Evolutionary conservation across 352 stramenopile species (phyloP).

Genomic region (Aphanomyces astaci): DNA sequence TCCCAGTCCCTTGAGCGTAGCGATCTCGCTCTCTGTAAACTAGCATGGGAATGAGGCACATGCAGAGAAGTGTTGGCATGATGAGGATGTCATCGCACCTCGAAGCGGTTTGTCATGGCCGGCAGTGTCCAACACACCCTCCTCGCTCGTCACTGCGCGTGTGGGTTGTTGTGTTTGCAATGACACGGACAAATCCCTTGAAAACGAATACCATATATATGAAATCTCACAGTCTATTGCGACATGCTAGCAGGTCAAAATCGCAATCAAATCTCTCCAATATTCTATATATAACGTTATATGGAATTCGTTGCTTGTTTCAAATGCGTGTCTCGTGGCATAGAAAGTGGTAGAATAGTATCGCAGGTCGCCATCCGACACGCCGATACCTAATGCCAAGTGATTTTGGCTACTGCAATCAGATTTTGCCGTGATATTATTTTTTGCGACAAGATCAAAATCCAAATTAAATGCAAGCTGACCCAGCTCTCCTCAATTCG

Average conservation of each 20-base stretch:
- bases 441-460: too few relatives aligned
- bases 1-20: conserved; percentile 59
- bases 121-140: background rate
- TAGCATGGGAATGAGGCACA: conserved; percentile 2
- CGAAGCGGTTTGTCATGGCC: background rate
- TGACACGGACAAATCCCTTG: background rate
- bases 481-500: background rate
- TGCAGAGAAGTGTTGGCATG: background rate
- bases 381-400: too few relatives aligned
- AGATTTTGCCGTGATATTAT: too few relatives aligned
- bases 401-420: too few relatives aligned
- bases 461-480: too few relatives aligned
- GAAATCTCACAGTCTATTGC: background rate
- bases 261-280: too few relatives aligned
- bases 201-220: background rate
- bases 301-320: too few relatives aligned
- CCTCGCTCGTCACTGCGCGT: background rate
- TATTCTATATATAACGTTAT: too few relatives aligned
- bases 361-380: too few relatives aligned
- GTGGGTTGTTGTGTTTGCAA: background rate
- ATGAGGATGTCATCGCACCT: background rate
- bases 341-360: too few relatives aligned
- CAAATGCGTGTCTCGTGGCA: too few relatives aligned
- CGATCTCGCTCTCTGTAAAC: conserved; percentile 57
- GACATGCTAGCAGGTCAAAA: too few relatives aligned